Evolutionary conservation across 805 yeast species (phyloP).

Genomic region (Saturnispora zaruensis): DNA sequence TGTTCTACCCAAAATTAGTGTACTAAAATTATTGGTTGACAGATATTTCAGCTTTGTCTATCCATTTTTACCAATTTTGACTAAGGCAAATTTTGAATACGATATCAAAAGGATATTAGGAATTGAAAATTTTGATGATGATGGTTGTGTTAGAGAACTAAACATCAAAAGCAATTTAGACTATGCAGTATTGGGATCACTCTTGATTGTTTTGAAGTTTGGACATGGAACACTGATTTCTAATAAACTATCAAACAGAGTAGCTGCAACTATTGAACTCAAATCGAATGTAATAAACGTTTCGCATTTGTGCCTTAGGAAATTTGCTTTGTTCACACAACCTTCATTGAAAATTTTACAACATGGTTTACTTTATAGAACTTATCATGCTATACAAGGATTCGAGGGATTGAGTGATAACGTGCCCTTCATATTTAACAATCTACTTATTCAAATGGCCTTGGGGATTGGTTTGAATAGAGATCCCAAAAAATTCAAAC

Average conservation of each 20-base stretch:
- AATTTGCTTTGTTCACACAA: constrained; percentile 41
- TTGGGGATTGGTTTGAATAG: constrained; percentile 57
- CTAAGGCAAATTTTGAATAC: constrained; percentile 26
- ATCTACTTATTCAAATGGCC: constrained; percentile 58
- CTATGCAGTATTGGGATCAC: constrained; percentile 38
- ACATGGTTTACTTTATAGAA: constrained; percentile 41
- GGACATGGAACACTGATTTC: constrained; percentile 23
- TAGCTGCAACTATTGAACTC: constrained; percentile 3
- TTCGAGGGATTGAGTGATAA: constrained; percentile 48
- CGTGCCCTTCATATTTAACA: constrained; percentile 45
- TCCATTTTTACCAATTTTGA: constrained; percentile 41
- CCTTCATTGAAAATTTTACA: constrained; percentile 45
- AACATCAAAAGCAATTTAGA: constrained; percentile 36
- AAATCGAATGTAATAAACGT: constrained; percentile 28
- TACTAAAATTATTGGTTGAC: constrained; percentile 37
- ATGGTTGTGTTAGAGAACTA: constrained; percentile 21
- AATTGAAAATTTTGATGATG: background rate
- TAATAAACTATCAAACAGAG: constrained; percentile 5
- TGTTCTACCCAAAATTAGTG: constrained; percentile 35
- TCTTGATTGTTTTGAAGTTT: constrained; percentile 37
- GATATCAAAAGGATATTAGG: constrained; percentile 31
- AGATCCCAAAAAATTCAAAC: constrained; percentile 41
- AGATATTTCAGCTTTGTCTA: constrained; percentile 38
- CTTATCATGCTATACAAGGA: constrained; percentile 44
- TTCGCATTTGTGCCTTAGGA: constrained; percentile 47